Conservation (phyloP, 495 filamentous ascomycete genomes). For the Annulohypoxylon bovei region DNA sequence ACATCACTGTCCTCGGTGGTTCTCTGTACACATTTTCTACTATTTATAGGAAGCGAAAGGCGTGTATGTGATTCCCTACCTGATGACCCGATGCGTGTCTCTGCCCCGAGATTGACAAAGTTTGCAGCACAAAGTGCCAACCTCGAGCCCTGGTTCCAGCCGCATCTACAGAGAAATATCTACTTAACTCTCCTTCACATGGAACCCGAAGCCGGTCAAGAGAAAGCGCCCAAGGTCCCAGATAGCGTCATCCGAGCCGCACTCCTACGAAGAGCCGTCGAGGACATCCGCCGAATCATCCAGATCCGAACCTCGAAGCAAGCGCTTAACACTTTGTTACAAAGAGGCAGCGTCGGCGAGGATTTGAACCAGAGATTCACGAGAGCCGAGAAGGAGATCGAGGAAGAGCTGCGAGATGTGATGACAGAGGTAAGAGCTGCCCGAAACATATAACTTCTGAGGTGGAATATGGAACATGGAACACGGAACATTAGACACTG, state of each 20-base stretch:
- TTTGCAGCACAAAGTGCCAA: slow-evolving; percentile 74
- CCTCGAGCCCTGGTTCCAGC: slow-evolving; percentile 90
- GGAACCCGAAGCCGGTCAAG: slow-evolving; percentile 73
- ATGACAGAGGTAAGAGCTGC: slow-evolving; percentile 77
- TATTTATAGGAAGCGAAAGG: slow-evolving; percentile 93
- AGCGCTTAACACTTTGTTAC: slow-evolving; percentile 80
- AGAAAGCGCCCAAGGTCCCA: slow-evolving; percentile 78
- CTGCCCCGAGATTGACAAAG: slow-evolving; percentile 26
- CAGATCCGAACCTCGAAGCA: slow-evolving; percentile 85
- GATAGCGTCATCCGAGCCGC: slow-evolving; percentile 89
- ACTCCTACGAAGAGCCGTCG: slow-evolving; percentile 85
- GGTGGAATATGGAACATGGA: not conserved
- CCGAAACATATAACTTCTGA: not conserved
- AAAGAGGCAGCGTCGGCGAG: slow-evolving; percentile 92
- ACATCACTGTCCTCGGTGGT: slow-evolving; percentile 85
- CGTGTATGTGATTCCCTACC: slow-evolving; percentile 67
- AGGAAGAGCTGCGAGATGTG: slow-evolving; percentile 93
- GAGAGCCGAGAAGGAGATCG: slow-evolving; percentile 95
- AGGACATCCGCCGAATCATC: slow-evolving; percentile 91
- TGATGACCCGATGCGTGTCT: slow-evolving; percentile 2
- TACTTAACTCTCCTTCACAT: slow-evolving; percentile 92
- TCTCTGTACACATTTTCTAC: slow-evolving; percentile 91
- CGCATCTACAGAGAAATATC: slow-evolving; percentile 90
- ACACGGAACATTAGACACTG: slow-evolving; percentile 2
- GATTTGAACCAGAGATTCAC: slow-evolving; percentile 94